Base-by-base conservation (phyloP, 768 basidiomycete genomes). In the Mycena indigotica region DNA sequence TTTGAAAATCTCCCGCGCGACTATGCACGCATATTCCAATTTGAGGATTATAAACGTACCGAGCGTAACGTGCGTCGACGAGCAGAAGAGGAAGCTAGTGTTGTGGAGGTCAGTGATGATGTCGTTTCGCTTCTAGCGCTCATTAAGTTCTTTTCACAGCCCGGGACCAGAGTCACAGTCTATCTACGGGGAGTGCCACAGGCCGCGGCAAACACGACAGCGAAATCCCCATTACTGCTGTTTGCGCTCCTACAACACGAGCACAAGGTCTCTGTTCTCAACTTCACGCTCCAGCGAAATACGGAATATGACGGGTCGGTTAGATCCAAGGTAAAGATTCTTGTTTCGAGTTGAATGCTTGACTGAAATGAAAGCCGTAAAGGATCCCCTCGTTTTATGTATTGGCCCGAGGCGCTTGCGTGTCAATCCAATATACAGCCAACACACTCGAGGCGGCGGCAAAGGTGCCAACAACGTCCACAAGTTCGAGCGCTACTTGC, bases 381-480 rank as follows among this genome's bases (percentile, higher is more conserved):
- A 94, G 90, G 96, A 98, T 69, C 87, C 93, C 1, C 77, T 98
- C 54, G 80, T 97, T 38, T 76, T 99, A 4, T 94, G 91, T 67
- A 84, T 94, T 24, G 97, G 96, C 2, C 91, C 94, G 12, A 85
- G 95, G 41, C 84, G 95, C 40, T 78, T 97, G 63, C 80, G 78
- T 19, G 86, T 95, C 39, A 91, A 88, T 62, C 97, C 97, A 0
- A 73, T 95, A 28, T 99, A 91, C 75, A 95, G 94, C 63, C 94
- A 97, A 66, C 93, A 95, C 65, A 87, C 90, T 3, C 84, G 87
- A 5, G 95, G 94, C 13, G 94, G 94, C 17, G 92, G 91, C 16
- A 91, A 88, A 70, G 94, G 95, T 12, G 80, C 86, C 40, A 99
- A 99, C 79, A 98, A 98, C 66, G 94, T 97, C 2, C 95, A 98